Evolutionary conservation across 2,329 filamentous ascomycete species (phyloP).

Genomic region (Chalaropsis ovoidea): DNA sequence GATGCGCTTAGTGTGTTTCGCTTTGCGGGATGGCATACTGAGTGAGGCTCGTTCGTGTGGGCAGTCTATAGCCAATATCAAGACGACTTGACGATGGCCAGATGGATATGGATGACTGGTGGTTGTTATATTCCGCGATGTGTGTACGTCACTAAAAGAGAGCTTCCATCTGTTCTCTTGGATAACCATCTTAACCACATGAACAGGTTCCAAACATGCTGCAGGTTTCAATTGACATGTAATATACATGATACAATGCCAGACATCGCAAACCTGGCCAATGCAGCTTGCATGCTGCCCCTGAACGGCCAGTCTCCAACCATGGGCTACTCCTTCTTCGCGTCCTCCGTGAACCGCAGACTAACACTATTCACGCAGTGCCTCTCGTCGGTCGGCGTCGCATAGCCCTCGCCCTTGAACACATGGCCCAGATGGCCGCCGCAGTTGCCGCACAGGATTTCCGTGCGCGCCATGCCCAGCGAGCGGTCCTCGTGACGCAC

Average conservation of each 20-base stretch:
- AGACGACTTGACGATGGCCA: background rate
- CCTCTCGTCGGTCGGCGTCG: slow-evolving; percentile 83
- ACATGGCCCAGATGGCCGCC: slow-evolving; percentile 92
- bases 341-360: slow-evolving; percentile 55
- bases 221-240: background rate
- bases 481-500: slow-evolving; percentile 66
- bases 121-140: background rate
- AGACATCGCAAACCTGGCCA: background rate
- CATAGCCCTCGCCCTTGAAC: slow-evolving; percentile 79
- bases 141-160: background rate
- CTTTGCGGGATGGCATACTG: background rate
- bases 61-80: background rate
- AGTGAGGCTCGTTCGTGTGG: background rate
- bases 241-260: background rate
- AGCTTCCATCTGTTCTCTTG: background rate
- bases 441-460: slow-evolving; percentile 92
- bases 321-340: slow-evolving; percentile 4
- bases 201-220: background rate
- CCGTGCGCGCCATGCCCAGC: slow-evolving; percentile 74
- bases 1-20: background rate
- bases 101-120: background rate
- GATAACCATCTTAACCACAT: background rate
- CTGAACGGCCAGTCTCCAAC: background rate
- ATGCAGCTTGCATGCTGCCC: background rate
- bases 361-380: slow-evolving; percentile 95